phyloP scores from a whole-genome alignment of 1,284 basidiomycete species.

The Malassezia brasiliensis region DNA sequence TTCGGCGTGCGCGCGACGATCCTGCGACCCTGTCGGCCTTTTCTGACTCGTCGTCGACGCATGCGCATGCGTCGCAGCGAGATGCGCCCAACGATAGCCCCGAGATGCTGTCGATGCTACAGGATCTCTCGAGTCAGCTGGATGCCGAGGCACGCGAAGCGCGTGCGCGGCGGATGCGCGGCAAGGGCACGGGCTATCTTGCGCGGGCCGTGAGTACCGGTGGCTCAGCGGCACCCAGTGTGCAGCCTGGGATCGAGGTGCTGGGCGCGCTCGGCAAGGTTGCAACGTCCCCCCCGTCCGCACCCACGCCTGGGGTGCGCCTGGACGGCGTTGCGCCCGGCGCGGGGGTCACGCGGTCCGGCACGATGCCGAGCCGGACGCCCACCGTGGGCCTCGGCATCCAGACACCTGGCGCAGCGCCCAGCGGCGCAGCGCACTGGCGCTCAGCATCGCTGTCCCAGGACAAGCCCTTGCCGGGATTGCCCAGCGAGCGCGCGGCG shows the following conservation, averaged over 20 bases:
- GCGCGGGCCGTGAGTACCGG: neutral
- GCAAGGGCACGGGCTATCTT: neutral
- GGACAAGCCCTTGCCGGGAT: neutral
- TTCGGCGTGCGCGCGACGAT: neutral
- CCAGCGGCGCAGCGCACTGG: neutral
- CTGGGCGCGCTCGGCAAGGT: neutral
- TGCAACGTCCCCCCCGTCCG: neutral
- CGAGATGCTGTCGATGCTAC: neutral
- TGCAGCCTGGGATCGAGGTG: neutral
- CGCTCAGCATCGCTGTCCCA: neutral
- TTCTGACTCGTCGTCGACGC: constrained; percentile 4
- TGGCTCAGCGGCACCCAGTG: neutral
- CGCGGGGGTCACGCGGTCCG: neutral
- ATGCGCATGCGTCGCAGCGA: neutral
- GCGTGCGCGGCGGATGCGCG: neutral
- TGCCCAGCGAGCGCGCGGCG: neutral
- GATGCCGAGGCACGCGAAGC: constrained; percentile 5
- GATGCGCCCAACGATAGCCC: neutral
- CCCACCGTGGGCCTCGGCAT: neutral
- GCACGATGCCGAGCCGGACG: neutral
- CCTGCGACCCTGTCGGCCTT: neutral
- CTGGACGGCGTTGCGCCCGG: neutral
- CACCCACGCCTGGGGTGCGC: neutral
- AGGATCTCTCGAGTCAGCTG: neutral
- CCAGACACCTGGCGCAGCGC: neutral